Evolutionary conservation across 2,329 filamentous ascomycete species (phyloP).

Genomic region (Fusarium transvaalense): DNA sequence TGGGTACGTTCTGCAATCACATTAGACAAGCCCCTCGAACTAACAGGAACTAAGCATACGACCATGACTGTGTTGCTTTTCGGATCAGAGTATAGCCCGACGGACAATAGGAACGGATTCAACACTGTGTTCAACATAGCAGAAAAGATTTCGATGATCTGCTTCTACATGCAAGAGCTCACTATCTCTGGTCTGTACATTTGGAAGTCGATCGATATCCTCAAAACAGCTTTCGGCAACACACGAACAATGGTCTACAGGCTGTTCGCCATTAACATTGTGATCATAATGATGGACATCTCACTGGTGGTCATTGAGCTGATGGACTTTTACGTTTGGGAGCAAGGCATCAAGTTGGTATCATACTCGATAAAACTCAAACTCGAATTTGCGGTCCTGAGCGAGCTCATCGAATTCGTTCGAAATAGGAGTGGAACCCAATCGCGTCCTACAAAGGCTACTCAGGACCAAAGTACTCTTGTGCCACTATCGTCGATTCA

Average conservation of each 20-base stretch:
- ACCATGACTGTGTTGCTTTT: slow-evolving; percentile 60
- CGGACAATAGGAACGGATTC: slow-evolving; percentile 5
- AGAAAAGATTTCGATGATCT: slow-evolving; percentile 27
- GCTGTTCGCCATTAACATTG: slow-evolving; percentile 54
- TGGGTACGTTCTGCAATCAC: slow-evolving; percentile 44
- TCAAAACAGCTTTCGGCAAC: slow-evolving; percentile 30
- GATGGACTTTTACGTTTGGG: slow-evolving; percentile 49
- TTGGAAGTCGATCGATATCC: slow-evolving; percentile 30
- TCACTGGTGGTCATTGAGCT: slow-evolving; percentile 52
- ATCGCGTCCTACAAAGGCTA: not conserved
- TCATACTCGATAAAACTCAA: slow-evolving; percentile 56
- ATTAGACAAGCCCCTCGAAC: accelerated
- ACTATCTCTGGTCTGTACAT: slow-evolving; percentile 26
- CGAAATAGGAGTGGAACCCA: slow-evolving; percentile 33
- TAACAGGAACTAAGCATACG: slow-evolving; percentile 53
- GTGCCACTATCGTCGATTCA: slow-evolving; percentile 23
- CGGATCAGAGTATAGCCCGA: slow-evolving; percentile 15
- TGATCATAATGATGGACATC: slow-evolving; percentile 60
- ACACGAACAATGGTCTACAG: slow-evolving; percentile 28
- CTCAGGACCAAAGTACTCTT: not conserved
- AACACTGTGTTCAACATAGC: slow-evolving; percentile 50
- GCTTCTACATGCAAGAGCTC: slow-evolving; percentile 26
- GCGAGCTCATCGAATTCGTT: slow-evolving; percentile 53
- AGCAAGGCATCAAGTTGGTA: slow-evolving; percentile 52
- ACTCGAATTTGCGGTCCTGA: slow-evolving; percentile 54